Percentiles rank a stretch among this genome's conserved stretches.
phyloP scores from a whole-genome alignment of 164 flowering plant genomes.

The Stephania cephalantha region DNA sequence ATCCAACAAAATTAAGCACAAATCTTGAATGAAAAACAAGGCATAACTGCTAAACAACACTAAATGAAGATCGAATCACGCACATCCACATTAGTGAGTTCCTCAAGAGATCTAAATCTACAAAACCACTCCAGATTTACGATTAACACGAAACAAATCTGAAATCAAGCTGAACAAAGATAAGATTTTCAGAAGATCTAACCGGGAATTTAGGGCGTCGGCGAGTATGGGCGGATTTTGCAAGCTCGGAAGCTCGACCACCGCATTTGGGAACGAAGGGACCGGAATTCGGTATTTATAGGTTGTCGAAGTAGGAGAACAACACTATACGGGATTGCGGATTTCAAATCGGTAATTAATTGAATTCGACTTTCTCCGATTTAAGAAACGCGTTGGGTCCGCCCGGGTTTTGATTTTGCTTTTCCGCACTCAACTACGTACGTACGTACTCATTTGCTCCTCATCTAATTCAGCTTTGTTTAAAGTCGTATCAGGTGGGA shows the following conservation, averaged over 20 bases:
- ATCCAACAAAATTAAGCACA: neutral
- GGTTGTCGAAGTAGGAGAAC: neutral
- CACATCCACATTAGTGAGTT: neutral
- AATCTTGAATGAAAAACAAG: neutral
- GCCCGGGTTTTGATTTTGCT: neutral
- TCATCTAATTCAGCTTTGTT: too few species aligned
- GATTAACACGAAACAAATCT: too few species aligned
- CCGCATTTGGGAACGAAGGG: neutral
- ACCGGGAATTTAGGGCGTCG: neutral
- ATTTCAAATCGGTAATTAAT: neutral
- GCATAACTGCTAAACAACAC: neutral
- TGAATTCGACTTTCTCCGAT: neutral
- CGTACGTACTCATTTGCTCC: too few species aligned
- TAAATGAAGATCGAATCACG: neutral
- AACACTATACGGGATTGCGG: neutral
- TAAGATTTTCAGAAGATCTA: neutral
- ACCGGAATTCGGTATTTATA: neutral
- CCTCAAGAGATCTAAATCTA: too few species aligned
- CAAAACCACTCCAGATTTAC: too few species aligned
- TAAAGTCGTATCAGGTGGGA: too few species aligned
- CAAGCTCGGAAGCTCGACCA: neutral
- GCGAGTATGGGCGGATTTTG: too few species aligned
- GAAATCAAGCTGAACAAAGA: too few species aligned
- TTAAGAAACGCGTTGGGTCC: neutral
- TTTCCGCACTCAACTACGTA: neutral